These are phyloP conservation scores for Suillus tomentosus DNA, from an alignment of 768 basidiomycete genomes.

Conservation along the genomic window DNA sequence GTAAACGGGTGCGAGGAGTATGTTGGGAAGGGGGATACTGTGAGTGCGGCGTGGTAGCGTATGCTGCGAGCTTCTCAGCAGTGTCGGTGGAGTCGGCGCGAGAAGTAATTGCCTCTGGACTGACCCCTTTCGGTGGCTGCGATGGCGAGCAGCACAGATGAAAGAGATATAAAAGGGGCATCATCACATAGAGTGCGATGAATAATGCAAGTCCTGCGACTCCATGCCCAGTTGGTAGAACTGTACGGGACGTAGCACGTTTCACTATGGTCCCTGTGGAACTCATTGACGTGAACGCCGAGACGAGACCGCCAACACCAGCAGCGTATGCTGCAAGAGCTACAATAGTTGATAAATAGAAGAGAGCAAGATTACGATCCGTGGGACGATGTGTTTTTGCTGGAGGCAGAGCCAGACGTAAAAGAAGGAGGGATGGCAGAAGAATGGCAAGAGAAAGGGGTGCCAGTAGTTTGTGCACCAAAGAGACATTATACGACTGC, in stretches of 20 bases:
- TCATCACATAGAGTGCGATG: conserved; percentile 54
- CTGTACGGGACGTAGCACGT: conserved; percentile 32
- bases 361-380: conserved; percentile 28
- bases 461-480: conserved; percentile 47
- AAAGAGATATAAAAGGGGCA: conserved; percentile 46
- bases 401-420: conserved; percentile 44
- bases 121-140: conserved; percentile 21
- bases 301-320: conserved; percentile 63
- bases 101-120: conserved; percentile 27
- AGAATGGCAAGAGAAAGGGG: conserved; percentile 51
- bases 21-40: conserved; percentile 36
- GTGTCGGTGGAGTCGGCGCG: conserved; percentile 42
- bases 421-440: conserved; percentile 43
- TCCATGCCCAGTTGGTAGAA: conserved; percentile 64
- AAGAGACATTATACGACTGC: conserved; percentile 42
- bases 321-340: conserved; percentile 53
- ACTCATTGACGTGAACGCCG: conserved; percentile 61
- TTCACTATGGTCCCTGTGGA: conserved; percentile 30
- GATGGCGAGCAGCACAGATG: conserved; percentile 19
- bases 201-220: conserved; percentile 68
- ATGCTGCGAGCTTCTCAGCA: conserved; percentile 42
- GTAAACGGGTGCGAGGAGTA: conserved; percentile 34
- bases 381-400: conserved; percentile 24
- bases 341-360: conserved; percentile 41
- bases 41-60: conserved; percentile 28